A percentile compares a stretch with the other conserved stretches of the same genome.
Conservation (phyloP, 1,284 basidiomycete species). For the Anthracocystis walkeri region DNA sequence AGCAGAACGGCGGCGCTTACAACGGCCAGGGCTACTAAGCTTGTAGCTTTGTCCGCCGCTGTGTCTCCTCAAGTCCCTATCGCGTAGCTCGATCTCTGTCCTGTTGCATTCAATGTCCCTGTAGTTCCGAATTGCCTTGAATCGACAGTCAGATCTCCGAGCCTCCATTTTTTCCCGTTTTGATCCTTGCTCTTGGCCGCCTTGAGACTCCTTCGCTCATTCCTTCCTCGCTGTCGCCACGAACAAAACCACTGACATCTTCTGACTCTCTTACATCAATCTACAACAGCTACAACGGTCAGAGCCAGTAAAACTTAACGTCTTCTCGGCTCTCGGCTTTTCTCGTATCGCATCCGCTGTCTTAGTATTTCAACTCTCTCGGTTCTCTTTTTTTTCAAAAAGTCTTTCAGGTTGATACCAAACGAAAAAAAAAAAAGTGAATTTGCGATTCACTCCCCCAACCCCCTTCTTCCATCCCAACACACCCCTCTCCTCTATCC, state of each 20-base stretch:
- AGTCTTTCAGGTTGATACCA: constrained; percentile 3
- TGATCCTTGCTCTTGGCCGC: not conserved
- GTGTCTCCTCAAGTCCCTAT: constrained; percentile 8
- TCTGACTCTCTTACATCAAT: not conserved
- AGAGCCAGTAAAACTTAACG: constrained; percentile 53
- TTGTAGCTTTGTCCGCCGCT: not conserved
- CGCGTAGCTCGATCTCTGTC: not conserved
- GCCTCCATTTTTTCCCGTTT: not conserved
- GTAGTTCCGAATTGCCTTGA: constrained; percentile 26
- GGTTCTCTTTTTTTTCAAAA: not conserved
- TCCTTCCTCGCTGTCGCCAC: not conserved
- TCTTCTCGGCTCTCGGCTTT: not conserved
- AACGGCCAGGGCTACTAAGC: constrained; percentile 56
- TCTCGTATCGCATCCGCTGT: not conserved
- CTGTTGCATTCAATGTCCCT: constrained; percentile 2
- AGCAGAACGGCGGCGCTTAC: constrained; percentile 47
- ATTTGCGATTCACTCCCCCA: no score
- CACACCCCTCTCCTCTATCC: no score
- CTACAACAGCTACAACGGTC: constrained; percentile 43
- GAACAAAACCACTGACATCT: constrained; percentile 7
- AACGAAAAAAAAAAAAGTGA: not conserved
- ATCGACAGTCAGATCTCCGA: constrained; percentile 24
- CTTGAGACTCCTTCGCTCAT: not conserved
- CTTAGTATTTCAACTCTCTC: not conserved
- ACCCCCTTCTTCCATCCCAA: no score